Percentiles rank a stretch among this genome's conserved stretches.
These are phyloP conservation scores for Panaeolus cyanescens DNA, from an alignment of 768 basidiomycete species.

Conservation along the genomic window DNA sequence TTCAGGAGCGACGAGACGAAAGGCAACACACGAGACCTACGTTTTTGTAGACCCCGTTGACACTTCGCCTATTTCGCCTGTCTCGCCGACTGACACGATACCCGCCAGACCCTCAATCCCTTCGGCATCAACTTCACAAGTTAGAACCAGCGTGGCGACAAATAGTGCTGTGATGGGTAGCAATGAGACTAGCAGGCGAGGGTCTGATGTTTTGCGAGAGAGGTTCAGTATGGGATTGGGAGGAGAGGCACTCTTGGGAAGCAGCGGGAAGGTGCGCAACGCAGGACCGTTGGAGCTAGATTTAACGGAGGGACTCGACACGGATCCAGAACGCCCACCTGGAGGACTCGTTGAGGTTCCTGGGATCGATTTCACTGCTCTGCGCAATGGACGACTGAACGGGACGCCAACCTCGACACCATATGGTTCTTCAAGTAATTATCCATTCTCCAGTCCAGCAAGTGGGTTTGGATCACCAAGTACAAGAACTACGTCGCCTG, in stretches of 20 bases:
- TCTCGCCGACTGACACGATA: background rate
- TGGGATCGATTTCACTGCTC: background rate
- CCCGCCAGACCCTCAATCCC: background rate
- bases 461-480: background rate
- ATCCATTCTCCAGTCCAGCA: background rate
- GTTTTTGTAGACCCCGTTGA: background rate
- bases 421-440: background rate
- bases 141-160: background rate
- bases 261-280: background rate
- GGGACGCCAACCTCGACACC: background rate
- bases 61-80: background rate
- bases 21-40: background rate
- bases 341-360: background rate
- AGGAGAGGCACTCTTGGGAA: background rate
- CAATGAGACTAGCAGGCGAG: background rate
- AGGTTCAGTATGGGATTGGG: background rate
- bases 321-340: background rate
- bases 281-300: background rate
- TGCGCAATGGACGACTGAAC: background rate
- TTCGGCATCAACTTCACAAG: background rate
- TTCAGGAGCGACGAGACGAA: background rate
- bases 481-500: background rate
- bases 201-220: background rate
- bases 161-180: background rate
- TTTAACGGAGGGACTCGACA: background rate